phyloP scores from a whole-genome alignment of 169 alveolate genomes.

The Plasmodium sp. region DNA sequence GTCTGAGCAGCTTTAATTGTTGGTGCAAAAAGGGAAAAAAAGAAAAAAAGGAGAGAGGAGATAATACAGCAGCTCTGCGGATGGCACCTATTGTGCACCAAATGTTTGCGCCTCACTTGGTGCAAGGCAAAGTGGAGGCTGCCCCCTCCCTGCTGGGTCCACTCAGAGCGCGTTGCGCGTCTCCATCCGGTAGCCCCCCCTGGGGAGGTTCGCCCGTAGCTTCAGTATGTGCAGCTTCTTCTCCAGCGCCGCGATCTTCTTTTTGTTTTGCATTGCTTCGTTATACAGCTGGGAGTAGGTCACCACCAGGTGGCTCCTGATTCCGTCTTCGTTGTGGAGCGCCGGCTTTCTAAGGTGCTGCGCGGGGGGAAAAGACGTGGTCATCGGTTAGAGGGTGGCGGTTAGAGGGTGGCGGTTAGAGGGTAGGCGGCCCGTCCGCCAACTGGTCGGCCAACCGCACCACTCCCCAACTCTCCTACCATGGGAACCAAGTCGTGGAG shows the following conservation, averaged over 20 bases:
- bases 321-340: constrained; percentile 25
- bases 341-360: constrained; percentile 64
- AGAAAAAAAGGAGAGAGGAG: neutral
- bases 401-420: neutral
- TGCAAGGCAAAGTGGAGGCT: neutral
- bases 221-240: constrained; percentile 58
- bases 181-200: constrained; percentile 42
- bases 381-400: neutral
- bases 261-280: constrained; percentile 49
- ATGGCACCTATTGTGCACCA: neutral
- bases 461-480: neutral
- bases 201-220: constrained; percentile 10
- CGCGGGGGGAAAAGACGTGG: neutral
- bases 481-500: constrained; percentile 40
- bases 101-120: too few species aligned
- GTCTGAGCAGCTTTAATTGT: neutral
- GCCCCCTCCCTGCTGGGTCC: neutral
- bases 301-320: constrained; percentile 33
- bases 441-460: neutral
- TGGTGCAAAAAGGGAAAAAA: neutral
- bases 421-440: neutral
- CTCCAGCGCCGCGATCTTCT: constrained; percentile 36
- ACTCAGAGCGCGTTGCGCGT: constrained; percentile 49
- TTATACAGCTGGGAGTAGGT: constrained; percentile 40
- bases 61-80: neutral